Percentiles rank a stretch among this genome's conserved stretches.
These are phyloP conservation scores for Thalassia testudinum DNA, from an alignment of 116 monocot species.

Conservation along the genomic window DNA sequence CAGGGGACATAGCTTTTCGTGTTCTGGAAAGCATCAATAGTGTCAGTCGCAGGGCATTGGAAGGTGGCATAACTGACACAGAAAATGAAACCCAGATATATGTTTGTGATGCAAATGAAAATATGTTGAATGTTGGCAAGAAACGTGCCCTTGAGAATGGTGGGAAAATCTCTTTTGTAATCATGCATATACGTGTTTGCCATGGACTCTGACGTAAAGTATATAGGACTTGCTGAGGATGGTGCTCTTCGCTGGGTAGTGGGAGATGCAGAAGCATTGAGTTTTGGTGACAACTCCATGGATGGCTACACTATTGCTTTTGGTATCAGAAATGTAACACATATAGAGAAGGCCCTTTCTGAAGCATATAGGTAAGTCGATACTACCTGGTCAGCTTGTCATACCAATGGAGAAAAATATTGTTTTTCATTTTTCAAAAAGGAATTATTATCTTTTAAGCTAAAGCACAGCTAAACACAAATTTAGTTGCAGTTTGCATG, in stretches of 20 bases:
- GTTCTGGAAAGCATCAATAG: constrained; percentile 63
- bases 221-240: constrained; percentile 37
- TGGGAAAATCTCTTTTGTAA: constrained; percentile 2
- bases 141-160: constrained; percentile 75
- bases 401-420: not conserved
- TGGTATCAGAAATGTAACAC: constrained; percentile 96
- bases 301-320: constrained; percentile 96
- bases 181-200: not conserved
- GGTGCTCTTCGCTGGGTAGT: constrained; percentile 52
- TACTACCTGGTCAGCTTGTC: not conserved
- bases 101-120: constrained; percentile 77
- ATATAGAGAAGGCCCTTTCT: constrained; percentile 71
- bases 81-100: constrained; percentile 66
- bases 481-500: not conserved
- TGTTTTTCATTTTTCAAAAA: not conserved
- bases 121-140: constrained; percentile 78
- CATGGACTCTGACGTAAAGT: not conserved
- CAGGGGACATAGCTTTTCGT: constrained; percentile 90
- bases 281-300: constrained; percentile 69
- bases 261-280: constrained; percentile 92
- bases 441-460: not conserved
- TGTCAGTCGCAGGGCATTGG: constrained; percentile 44
- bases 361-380: constrained; percentile 64
- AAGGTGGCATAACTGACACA: constrained; percentile 22
- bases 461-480: not conserved